These are phyloP conservation scores for Coniella vitis DNA, from an alignment of 2,329 filamentous ascomycete genomes.

Conservation along the genomic window DNA sequence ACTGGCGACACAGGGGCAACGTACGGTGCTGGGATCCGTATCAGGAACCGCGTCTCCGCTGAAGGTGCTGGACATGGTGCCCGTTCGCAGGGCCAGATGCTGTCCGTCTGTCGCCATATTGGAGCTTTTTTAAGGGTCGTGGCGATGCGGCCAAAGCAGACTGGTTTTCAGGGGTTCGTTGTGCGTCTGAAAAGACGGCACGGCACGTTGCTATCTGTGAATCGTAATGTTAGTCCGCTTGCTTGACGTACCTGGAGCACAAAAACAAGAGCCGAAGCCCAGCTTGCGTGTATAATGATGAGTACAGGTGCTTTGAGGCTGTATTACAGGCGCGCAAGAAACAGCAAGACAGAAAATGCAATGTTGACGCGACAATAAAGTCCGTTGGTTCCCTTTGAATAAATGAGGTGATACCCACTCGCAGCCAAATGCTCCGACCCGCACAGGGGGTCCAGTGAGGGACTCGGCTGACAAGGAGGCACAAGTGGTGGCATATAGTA, in stretches of 20 bases:
- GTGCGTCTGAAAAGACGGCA: not conserved
- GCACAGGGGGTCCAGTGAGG: not conserved
- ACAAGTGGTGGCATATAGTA: too few relatives aligned
- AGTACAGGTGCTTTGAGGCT: too few relatives aligned
- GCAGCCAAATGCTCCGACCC: not conserved
- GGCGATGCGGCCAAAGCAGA: not conserved
- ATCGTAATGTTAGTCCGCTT: not conserved
- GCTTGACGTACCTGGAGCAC: conserved; percentile 4
- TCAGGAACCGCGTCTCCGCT: conserved; percentile 55
- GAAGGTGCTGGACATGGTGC: conserved; percentile 29
- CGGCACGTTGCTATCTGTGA: not conserved
- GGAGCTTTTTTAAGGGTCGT: not conserved
- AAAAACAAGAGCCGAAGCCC: conserved; percentile 1
- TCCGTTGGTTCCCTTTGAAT: not conserved
- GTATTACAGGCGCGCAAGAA: too few relatives aligned
- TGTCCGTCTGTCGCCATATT: conserved; percentile 13
- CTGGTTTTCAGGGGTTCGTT: not conserved
- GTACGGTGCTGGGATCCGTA: conserved; percentile 50
- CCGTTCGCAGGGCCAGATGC: conserved; percentile 18
- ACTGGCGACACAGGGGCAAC: conserved; percentile 20
- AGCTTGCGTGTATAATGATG: not conserved
- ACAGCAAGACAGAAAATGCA: not conserved
- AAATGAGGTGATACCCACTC: conserved; percentile 1
- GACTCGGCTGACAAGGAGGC: too few relatives aligned
- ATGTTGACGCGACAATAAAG: not conserved